A percentile compares a stretch with the other conserved stretches of the same genome.
Evolutionary conservation across 441 rosid species (phyloP).

Genomic region (Gossypium gossypioides): DNA sequence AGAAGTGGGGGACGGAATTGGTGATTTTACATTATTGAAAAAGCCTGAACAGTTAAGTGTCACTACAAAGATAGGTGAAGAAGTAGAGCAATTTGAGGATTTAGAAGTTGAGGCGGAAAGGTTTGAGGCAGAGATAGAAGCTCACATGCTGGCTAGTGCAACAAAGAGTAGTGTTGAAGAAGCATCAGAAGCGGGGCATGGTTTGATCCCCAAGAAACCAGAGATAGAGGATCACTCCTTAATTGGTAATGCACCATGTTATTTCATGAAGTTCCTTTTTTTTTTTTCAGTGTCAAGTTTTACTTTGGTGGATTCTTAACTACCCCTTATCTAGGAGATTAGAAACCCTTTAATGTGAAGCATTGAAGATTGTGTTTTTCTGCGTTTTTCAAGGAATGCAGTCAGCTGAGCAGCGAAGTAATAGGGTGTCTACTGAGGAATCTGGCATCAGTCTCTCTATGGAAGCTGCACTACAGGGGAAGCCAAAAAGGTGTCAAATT

Average conservation of each 20-base stretch:
- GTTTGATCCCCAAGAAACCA: slow-evolving; percentile 15
- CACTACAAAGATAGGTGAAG: slow-evolving; percentile 15
- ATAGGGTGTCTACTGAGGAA: slow-evolving; percentile 24
- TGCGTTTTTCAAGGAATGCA: slow-evolving; percentile 46
- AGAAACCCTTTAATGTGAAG: not conserved
- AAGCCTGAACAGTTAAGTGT: slow-evolving; percentile 31
- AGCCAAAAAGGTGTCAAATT: slow-evolving; percentile 52
- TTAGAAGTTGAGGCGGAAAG: slow-evolving; percentile 16
- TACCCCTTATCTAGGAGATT: not conserved
- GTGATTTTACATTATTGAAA: slow-evolving; percentile 43
- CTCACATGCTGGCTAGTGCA: slow-evolving; percentile 10
- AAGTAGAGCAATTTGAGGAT: slow-evolving; percentile 18
- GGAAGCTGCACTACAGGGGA: slow-evolving; percentile 48
- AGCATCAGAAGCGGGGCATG: slow-evolving; percentile 17
- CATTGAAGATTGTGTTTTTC: slow-evolving; percentile 21
- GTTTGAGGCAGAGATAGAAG: slow-evolving; percentile 15
- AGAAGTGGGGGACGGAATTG: slow-evolving; percentile 25
- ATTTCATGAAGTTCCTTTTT: slow-evolving; percentile 8
- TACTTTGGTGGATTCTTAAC: not conserved
- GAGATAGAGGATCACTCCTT: slow-evolving; percentile 16
- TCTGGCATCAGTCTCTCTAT: slow-evolving; percentile 19
- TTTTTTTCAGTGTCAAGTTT: not conserved
- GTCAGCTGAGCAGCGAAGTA: slow-evolving; percentile 29
- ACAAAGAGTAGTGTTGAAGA: slow-evolving; percentile 13
- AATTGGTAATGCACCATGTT: slow-evolving; percentile 28